Conservation (phyloP, 2,329 filamentous ascomycete species). For the Hypomyces perniciosus region DNA sequence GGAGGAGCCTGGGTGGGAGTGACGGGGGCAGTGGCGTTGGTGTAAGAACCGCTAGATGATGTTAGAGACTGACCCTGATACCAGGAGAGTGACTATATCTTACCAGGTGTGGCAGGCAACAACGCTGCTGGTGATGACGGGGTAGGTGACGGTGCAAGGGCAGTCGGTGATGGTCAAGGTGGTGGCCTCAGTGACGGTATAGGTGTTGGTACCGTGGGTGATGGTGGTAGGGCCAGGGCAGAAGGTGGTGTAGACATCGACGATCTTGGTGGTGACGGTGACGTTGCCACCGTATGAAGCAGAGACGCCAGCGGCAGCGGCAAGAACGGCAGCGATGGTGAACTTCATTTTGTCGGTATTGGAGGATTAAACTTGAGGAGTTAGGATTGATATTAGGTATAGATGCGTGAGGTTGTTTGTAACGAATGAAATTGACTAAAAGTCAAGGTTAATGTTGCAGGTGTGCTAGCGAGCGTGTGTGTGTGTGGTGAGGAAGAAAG, state of each 20-base stretch:
- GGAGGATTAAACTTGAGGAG: slow-evolving; percentile 34
- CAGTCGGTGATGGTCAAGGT: slow-evolving; percentile 67
- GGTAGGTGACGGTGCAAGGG: slow-evolving; percentile 62
- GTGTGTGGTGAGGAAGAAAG: slow-evolving; percentile 44
- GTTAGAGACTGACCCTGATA: slow-evolving; percentile 16
- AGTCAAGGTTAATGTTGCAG: slow-evolving; percentile 38
- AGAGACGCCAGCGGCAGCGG: slow-evolving; percentile 46
- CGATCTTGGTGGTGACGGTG: slow-evolving; percentile 58
- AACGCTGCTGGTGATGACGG: slow-evolving; percentile 46
- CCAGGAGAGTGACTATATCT: slow-evolving; percentile 15
- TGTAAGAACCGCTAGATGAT: slow-evolving; percentile 4
- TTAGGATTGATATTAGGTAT: slow-evolving; percentile 26
- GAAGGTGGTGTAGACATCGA: slow-evolving; percentile 63
- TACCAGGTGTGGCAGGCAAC: slow-evolving; percentile 52
- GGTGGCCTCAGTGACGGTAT: slow-evolving; percentile 62
- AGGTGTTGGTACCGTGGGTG: slow-evolving; percentile 59
- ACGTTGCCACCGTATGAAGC: slow-evolving; percentile 38
- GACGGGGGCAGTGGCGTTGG: slow-evolving; percentile 28
- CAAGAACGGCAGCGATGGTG: slow-evolving; percentile 47
- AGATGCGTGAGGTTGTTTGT: slow-evolving; percentile 17
- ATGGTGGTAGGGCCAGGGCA: slow-evolving; percentile 63
- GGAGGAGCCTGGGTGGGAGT: slow-evolving; percentile 23
- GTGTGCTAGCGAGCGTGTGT: slow-evolving; percentile 37
- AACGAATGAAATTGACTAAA: slow-evolving; percentile 56
- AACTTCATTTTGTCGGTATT: slow-evolving; percentile 60